Evolutionary conservation across 768 basidiomycete species (phyloP), one percentile per base, ranked within the genome.

Genomic region (Termitomyces sp.): DNA sequence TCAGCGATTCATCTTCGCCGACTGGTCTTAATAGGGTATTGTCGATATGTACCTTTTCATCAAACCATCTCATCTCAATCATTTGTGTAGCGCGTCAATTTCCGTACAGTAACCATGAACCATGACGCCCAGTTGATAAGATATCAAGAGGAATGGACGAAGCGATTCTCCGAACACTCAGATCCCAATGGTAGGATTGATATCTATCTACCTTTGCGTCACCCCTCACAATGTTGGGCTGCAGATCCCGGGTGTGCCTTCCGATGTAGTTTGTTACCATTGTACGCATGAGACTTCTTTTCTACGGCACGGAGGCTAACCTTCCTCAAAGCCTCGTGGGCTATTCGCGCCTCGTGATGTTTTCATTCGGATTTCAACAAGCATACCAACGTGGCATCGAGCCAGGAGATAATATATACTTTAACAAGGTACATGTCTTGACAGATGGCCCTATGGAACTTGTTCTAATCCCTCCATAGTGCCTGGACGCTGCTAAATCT

Each of bases 351-450:
- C 83, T 93, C 12, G 91, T 93, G 53, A 91, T 92, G 89, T 91
- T 84, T 68, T 92, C 91, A 0, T 92, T 93, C 66, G 91, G 89
- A 5, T 92, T 92, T 75, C 91, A 93, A 65, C 88, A 92, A 66
- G 90, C 90, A 2, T 91, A 84, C 71, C 83, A 87, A 65, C 83
- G 88, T 8, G 89, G 90, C 1, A 81, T 90, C 33, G 79, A 85
- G 63, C 72, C 78, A 1, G 81, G 80, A 2, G 89, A 91, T 70
- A 73, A 84, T 18, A 68, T 91, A 22, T 89, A 89, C 71, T 86
- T 92, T 63, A 82, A 78, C 58, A 88, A 86, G 79, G 91, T 88
- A 77, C 62, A 48, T 62, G 40, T 16, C 3, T 35, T 28, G 45
- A 48, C 12, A 46, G 46, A 46, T 24, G 4, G 33, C 4, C 18